Evolutionary conservation across 177 flowering plant genomes (phyloP).

Genomic region (Tripterygium wilfordii): DNA sequence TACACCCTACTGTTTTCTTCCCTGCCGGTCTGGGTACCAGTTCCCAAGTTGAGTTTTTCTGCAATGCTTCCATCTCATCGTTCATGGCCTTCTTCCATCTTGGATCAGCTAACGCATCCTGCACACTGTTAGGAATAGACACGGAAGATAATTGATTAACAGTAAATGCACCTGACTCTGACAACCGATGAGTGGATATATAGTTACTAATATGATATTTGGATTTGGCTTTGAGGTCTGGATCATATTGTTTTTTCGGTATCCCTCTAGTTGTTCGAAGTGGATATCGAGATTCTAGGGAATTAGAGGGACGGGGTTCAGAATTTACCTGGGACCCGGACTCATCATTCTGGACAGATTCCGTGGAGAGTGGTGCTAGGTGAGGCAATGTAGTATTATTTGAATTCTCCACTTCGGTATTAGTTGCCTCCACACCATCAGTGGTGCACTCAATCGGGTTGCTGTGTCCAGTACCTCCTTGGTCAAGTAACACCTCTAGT

Average conservation of each 20-base stretch:
- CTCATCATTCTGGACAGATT: background rate
- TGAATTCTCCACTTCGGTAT: no score
- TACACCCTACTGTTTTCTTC: no score
- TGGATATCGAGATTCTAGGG: background rate
- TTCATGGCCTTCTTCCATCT: background rate
- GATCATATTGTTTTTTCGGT: background rate
- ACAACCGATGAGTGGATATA: background rate
- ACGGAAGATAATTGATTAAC: background rate
- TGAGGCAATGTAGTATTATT: no score
- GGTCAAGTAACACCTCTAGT: no score
- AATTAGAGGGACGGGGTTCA: background rate
- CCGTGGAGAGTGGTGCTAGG: no score
- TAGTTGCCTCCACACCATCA: no score
- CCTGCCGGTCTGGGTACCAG: no score
- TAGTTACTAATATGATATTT: conserved; percentile 1
- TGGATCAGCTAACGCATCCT: background rate
- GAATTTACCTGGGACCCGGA: no score
- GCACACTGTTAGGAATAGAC: background rate
- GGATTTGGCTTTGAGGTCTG: background rate
- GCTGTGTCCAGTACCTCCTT: no score
- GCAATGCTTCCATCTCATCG: no score
- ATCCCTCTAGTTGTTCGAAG: background rate
- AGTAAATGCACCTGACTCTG: background rate
- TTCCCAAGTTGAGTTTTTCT: no score
- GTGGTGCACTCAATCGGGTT: no score